phyloP scores from a whole-genome alignment of 169 alveolate species.

The Eimeria praecox region DNA sequence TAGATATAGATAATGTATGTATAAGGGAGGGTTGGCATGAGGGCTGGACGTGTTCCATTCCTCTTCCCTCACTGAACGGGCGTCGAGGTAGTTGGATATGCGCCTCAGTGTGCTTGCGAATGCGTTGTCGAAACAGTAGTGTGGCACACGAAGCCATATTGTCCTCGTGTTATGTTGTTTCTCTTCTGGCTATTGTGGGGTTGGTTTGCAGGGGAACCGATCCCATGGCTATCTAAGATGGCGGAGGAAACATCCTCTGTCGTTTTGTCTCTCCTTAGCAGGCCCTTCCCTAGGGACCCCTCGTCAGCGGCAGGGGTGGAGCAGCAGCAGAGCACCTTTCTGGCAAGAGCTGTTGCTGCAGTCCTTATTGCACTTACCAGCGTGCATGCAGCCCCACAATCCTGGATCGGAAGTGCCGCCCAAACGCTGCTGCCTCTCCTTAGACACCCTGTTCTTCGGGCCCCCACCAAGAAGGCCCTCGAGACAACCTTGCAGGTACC shows the following conservation, averaged over 20 bases:
- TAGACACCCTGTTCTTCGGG: constrained; percentile 58
- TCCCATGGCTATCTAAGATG: constrained; percentile 75
- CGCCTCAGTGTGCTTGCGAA: not conserved
- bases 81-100: not conserved
- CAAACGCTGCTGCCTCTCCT: constrained; percentile 78
- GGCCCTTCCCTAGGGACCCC: constrained; percentile 43
- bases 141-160: not conserved
- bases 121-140: not conserved
- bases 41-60: too few relatives aligned
- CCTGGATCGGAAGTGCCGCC: constrained; percentile 83
- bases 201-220: constrained; percentile 61
- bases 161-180: not conserved
- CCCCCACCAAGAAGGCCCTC: constrained; percentile 41
- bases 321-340: not conserved
- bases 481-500: constrained; percentile 70
- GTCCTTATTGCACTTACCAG: constrained; percentile 73
- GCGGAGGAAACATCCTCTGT: constrained; percentile 59
- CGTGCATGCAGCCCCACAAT: constrained; percentile 80
- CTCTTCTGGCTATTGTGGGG: not conserved
- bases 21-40: too few relatives aligned
- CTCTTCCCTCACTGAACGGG: too few relatives aligned
- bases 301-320: not conserved
- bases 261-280: constrained; percentile 52
- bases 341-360: constrained; percentile 30
- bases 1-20: too few relatives aligned